Base-by-base conservation (phyloP, 2,329 filamentous ascomycete species). In the Didymosphaeria variabile region DNA sequence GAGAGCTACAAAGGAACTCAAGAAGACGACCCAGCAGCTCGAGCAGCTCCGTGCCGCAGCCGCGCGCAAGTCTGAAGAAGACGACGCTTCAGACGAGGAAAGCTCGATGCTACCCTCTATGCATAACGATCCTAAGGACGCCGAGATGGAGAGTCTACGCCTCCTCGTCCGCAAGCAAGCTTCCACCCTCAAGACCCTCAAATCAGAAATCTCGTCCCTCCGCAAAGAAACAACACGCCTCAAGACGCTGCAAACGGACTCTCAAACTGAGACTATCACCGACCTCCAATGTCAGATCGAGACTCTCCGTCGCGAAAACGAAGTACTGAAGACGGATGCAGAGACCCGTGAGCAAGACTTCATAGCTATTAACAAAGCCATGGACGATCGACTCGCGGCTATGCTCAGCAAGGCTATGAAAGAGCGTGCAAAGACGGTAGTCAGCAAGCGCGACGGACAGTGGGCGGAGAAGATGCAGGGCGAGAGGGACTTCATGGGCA, bases 381-480 rank as follows among this genome's bases (percentile, higher is more conserved):
- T 78, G 70, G 75, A 78, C 45, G 72, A 76, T 63, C 70, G 72
- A 29, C 64, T 78, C 2, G 70, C 75, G 1, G 50, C 54, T 1
- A 55, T 75, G 55, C 47, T 78, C 0, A 72, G 67, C 31, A 72
- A 70, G 50, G 34, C 74, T 17, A 62, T 77, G 53, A 77, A 76
- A 38, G 72, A 77, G 36, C 69, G 72, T 19, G 67, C 75, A 8
- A 72, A 68, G 55, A 69, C 60, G 0, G 70, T 73, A 0, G 70
- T 78, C 0, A 67, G 69, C 2, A 72, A 72, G 55, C 60, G 76
- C 12, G 76, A 78, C 54, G 73, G 69, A 8, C 73, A 77, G 64
- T 78, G 76, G 76, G 67, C 63, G 17, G 71, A 73, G 51, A 71
- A 60, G 53, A 46, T 45, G 62, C 74, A 17, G 59, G 61, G 40